Percentiles rank a stretch among this genome's conserved stretches.
Evolutionary conservation across 2,329 filamentous ascomycete genomes (phyloP).

Genomic region (Fusarium phyllophilum): DNA sequence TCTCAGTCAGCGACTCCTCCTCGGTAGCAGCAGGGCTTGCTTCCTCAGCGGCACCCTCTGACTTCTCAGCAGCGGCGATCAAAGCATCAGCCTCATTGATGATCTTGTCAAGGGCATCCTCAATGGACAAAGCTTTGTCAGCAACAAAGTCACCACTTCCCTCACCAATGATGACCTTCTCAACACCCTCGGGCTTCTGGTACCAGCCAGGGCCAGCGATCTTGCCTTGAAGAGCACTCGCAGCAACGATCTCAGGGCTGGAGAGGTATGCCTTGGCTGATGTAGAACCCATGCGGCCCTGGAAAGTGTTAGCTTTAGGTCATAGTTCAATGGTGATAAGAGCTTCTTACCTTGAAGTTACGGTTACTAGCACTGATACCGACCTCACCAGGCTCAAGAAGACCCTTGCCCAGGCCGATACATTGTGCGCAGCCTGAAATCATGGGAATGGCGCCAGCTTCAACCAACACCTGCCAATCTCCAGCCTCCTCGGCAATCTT

Average conservation of each 20-base stretch:
- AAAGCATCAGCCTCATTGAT: slow-evolving; percentile 74
- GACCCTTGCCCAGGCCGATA: slow-evolving; percentile 83
- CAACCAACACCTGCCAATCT: slow-evolving; percentile 84
- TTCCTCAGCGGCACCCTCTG: neutral
- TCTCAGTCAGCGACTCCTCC: slow-evolving; percentile 66
- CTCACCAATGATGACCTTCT: slow-evolving; percentile 76
- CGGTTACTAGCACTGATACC: slow-evolving; percentile 73
- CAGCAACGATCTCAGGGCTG: slow-evolving; percentile 91
- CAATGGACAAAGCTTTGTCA: slow-evolving; percentile 72
- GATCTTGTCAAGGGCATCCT: slow-evolving; percentile 77
- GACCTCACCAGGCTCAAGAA: slow-evolving; percentile 86
- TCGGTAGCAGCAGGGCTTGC: slow-evolving; percentile 22
- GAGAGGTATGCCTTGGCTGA: slow-evolving; percentile 83
- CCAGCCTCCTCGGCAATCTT: slow-evolving; percentile 79
- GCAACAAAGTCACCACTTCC: slow-evolving; percentile 73
- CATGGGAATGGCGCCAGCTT: slow-evolving; percentile 80
- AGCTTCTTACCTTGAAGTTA: slow-evolving; percentile 14
- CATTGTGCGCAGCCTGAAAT: slow-evolving; percentile 80
- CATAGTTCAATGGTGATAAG: no score
- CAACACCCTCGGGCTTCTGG: slow-evolving; percentile 72
- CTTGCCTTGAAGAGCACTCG: slow-evolving; percentile 79
- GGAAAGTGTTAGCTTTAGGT: neutral
- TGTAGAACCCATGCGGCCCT: slow-evolving; percentile 80
- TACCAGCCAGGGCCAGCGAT: slow-evolving; percentile 85
- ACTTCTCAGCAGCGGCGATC: slow-evolving; percentile 65